Conservation (phyloP, 306 rosid genomes). For the Sphenostylis stenocarpa region DNA sequence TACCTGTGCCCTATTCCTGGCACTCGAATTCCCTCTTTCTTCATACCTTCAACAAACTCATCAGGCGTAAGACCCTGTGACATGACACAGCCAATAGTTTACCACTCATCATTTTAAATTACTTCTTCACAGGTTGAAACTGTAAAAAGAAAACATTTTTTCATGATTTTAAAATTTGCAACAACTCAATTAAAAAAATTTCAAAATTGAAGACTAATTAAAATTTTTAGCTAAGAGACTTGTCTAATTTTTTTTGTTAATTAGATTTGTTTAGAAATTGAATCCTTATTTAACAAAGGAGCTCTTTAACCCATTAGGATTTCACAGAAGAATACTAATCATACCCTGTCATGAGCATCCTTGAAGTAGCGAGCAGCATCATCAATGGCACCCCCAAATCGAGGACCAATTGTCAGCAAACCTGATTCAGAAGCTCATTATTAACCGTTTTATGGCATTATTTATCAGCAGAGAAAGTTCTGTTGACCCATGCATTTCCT, state of each 20-base stretch:
- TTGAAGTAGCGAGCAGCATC: constrained; percentile 99
- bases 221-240: too few relatives aligned
- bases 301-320: not conserved
- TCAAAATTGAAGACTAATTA: too few relatives aligned
- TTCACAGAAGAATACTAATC: constrained; percentile 23
- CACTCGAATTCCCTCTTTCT: constrained; percentile 95
- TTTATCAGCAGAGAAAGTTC: not conserved
- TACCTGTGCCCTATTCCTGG: constrained; percentile 99
- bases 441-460: constrained; percentile 26
- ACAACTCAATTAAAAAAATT: too few relatives aligned
- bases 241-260: too few relatives aligned
- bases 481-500: not conserved
- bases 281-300: not conserved
- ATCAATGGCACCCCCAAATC: constrained; percentile 98
- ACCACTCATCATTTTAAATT: too few relatives aligned
- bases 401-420: constrained; percentile 98
- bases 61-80: constrained; percentile 75
- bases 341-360: constrained; percentile 92
- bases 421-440: constrained; percentile 60
- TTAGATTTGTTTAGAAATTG: too few relatives aligned
- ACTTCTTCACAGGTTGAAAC: too few relatives aligned
- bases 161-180: too few relatives aligned
- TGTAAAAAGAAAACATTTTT: too few relatives aligned
- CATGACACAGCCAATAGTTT: constrained; percentile 25
- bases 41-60: constrained; percentile 93